Evolutionary conservation across 768 basidiomycete species (phyloP).

Genomic region (Boletus insuetus): DNA sequence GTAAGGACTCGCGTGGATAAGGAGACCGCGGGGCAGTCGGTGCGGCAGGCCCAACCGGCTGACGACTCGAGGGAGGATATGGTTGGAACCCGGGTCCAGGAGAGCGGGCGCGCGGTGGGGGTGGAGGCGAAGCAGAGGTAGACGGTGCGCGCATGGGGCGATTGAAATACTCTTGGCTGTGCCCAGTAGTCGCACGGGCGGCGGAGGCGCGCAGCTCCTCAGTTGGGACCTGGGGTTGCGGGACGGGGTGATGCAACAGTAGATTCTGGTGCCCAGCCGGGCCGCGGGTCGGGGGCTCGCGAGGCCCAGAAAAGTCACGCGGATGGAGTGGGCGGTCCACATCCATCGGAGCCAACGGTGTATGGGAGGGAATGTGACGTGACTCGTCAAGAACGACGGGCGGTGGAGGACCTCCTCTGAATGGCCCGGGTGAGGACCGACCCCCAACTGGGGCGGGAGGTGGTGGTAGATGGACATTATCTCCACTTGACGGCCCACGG

Average conservation of each 20-base stretch:
- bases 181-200: slow-evolving; percentile 39
- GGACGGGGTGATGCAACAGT: slow-evolving; percentile 66
- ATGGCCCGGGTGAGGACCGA: slow-evolving; percentile 67
- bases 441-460: slow-evolving; percentile 49
- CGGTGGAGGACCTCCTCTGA: slow-evolving; percentile 80
- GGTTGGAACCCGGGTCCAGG: slow-evolving; percentile 45
- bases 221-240: slow-evolving; percentile 52
- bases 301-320: slow-evolving; percentile 54
- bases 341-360: slow-evolving; percentile 76
- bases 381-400: slow-evolving; percentile 77
- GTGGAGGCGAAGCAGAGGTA: slow-evolving; percentile 58
- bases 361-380: slow-evolving; percentile 64
- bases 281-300: slow-evolving; percentile 46
- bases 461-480: slow-evolving; percentile 51
- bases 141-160: slow-evolving; percentile 54
- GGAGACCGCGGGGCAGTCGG: slow-evolving; percentile 57
- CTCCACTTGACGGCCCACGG: slow-evolving; percentile 46
- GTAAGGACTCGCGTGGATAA: slow-evolving; percentile 51
- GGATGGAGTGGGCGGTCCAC: slow-evolving; percentile 56
- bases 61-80: slow-evolving; percentile 47
- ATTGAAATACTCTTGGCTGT: slow-evolving; percentile 53
- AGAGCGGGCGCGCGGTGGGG: slow-evolving; percentile 51
- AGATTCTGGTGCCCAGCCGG: slow-evolving; percentile 55
- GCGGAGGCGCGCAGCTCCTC: slow-evolving; percentile 49
- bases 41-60: slow-evolving; percentile 52